Base-by-base conservation (phyloP, 805 yeast species). In the Lachancea thermotolerans region DNA sequence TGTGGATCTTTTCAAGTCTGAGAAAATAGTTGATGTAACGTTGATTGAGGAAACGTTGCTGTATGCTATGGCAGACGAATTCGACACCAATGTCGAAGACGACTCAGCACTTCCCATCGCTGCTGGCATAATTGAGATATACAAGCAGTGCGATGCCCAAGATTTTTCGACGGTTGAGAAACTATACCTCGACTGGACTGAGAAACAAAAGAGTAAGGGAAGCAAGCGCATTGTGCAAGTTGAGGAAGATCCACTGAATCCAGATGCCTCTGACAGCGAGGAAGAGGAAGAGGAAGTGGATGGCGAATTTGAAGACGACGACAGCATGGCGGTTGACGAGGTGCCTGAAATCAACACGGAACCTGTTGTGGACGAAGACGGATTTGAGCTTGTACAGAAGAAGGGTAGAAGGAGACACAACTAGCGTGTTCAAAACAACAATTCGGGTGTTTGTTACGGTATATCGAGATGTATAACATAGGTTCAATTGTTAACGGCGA, bases 1-100 rank as follows among this genome's bases (percentile, higher is more conserved):
- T 2, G 76, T 89, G 27, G 97, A 88, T 31, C 71, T 89, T 43
- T 93, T 91, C 59, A 71, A 65, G 37, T 69, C 70, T 7, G 81
- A 75, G 39, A 75, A 71, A 41, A 73, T 77, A 4, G 85, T 91
- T 4, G 98, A 89, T 55, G 71, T 85, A 2, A 81, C 78, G 33
- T 76, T 84, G 51, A 77, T 93, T 25, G 97, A 93, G 66, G 95
- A 85, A 58, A 78, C 95, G 14, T 69, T 93, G 48, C 69, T 85
- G 42, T 84, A 85, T 59, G 93, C 95, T 21, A 87, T 93, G 96
- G 80, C 81, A 48, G 99, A 91, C 66, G 99, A 93, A 64, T 93
- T 91, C 58, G 97, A 88, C 47, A 84, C 83, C 8, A 75, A 79
- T 37, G 78, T 93, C 36, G 97, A 93, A 57, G 95, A 91, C 60